phyloP scores from a whole-genome alignment of 1,139 yeast genomes.

The Scheffersomyces cryptocercus region DNA sequence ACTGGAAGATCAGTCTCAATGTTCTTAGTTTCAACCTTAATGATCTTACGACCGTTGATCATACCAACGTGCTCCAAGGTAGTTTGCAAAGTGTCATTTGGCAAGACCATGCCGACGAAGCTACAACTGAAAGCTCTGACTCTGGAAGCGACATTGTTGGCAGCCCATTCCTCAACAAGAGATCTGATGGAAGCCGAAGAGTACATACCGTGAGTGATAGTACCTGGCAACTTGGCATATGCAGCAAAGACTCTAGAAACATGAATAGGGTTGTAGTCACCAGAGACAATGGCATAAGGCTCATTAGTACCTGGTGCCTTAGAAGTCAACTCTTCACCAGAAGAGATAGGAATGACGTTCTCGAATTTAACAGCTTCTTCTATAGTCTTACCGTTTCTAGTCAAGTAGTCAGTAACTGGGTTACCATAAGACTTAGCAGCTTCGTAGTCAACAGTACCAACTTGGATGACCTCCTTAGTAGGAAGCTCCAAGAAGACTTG shows the following conservation, averaged over 20 bases:
- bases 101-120: constrained; percentile 96
- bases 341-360: constrained; percentile 83
- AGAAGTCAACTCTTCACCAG: constrained; percentile 70
- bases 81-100: constrained; percentile 87
- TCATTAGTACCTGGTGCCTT: constrained; percentile 88
- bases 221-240: constrained; percentile 93
- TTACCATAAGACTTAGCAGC: constrained; percentile 95
- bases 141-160: constrained; percentile 92
- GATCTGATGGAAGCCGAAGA: constrained; percentile 95
- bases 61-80: constrained; percentile 94
- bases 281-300: constrained; percentile 95
- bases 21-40: constrained; percentile 87
- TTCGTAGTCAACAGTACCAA: constrained; percentile 85
- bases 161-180: constrained; percentile 97
- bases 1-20: constrained; percentile 77
- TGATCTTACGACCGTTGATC: constrained; percentile 98
- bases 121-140: constrained; percentile 91
- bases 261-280: constrained; percentile 98
- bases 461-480: constrained; percentile 84
- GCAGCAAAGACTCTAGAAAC: constrained; percentile 93
- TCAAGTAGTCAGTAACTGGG: constrained; percentile 92
- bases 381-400: constrained; percentile 88
- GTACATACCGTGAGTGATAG: constrained; percentile 98
- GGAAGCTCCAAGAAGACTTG: constrained; percentile 86
- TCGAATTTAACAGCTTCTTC: constrained; percentile 94